Evolutionary conservation across 106 monocot genomes (phyloP).

Genomic region (Dendrobium officinale): DNA sequence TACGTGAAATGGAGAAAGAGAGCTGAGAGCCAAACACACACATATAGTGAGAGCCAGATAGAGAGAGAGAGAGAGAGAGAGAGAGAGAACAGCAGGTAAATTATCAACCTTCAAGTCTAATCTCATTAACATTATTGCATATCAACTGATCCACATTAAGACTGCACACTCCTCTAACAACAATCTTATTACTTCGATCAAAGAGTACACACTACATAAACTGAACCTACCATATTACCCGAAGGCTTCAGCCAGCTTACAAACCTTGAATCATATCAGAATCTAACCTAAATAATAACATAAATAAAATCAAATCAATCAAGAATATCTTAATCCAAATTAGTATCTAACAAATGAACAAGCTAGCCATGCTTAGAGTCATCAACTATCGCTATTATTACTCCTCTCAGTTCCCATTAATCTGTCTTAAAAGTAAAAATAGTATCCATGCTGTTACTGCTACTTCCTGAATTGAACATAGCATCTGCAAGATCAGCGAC

Average conservation of each 20-base stretch:
- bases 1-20: too few species aligned
- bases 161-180: background rate
- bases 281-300: background rate
- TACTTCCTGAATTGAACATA: slow-evolving; percentile 46
- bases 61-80: too few species aligned
- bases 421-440: slow-evolving; percentile 29
- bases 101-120: too few species aligned
- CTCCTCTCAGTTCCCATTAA: background rate
- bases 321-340: background rate
- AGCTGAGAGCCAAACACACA: too few species aligned
- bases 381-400: background rate
- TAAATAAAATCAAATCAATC: background rate
- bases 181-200: background rate
- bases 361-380: too few species aligned
- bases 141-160: too few species aligned
- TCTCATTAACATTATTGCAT: too few species aligned
- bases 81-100: too few species aligned
- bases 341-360: background rate
- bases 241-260: background rate
- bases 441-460: slow-evolving; percentile 35
- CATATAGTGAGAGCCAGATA: too few species aligned
- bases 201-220: background rate
- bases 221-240: background rate
- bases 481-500: slow-evolving; percentile 49
- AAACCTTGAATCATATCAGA: background rate